phyloP scores from a whole-genome alignment of 768 basidiomycete species.

The Ramaria sp. region DNA sequence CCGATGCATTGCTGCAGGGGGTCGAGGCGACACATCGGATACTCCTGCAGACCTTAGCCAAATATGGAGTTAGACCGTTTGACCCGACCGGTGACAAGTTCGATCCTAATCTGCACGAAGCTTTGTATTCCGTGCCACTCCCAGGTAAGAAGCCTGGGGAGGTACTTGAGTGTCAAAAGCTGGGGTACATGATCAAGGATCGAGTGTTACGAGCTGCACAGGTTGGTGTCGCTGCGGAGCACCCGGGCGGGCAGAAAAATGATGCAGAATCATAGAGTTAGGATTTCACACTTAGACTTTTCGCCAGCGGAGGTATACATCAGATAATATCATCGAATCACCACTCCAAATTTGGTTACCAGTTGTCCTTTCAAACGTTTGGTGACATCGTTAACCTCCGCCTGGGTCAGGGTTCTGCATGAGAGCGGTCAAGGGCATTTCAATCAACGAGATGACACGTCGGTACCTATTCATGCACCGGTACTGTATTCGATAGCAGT shows the following conservation, averaged over 20 bases:
- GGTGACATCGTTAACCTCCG: slow-evolving; percentile 81
- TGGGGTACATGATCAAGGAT: slow-evolving; percentile 90
- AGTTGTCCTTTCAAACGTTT: slow-evolving; percentile 43
- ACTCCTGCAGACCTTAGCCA: slow-evolving; percentile 80
- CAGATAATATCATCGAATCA: slow-evolving; percentile 56
- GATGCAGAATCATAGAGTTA: slow-evolving; percentile 3
- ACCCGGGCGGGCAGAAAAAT: not conserved
- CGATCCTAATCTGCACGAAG: slow-evolving; percentile 93
- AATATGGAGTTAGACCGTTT: slow-evolving; percentile 85
- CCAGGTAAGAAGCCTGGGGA: slow-evolving; percentile 85
- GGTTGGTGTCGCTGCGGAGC: slow-evolving; percentile 86
- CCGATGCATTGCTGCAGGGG: slow-evolving; percentile 53
- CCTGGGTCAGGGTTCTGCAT: slow-evolving; percentile 72
- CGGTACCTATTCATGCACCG: slow-evolving; percentile 89
- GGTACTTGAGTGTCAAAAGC: slow-evolving; percentile 83
- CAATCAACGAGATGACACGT: not conserved
- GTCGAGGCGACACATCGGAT: slow-evolving; percentile 89
- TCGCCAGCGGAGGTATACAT: not conserved
- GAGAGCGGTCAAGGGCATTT: not conserved
- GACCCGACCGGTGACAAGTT: slow-evolving; percentile 89
- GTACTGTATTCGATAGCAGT: slow-evolving; percentile 89
- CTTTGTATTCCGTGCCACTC: slow-evolving; percentile 85
- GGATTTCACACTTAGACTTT: slow-evolving; percentile 1
- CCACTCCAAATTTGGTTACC: slow-evolving; percentile 59
- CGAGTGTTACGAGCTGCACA: slow-evolving; percentile 89